phyloP scores from a whole-genome alignment of 257 asterid species.

The Nicotiana sylvestris region DNA sequence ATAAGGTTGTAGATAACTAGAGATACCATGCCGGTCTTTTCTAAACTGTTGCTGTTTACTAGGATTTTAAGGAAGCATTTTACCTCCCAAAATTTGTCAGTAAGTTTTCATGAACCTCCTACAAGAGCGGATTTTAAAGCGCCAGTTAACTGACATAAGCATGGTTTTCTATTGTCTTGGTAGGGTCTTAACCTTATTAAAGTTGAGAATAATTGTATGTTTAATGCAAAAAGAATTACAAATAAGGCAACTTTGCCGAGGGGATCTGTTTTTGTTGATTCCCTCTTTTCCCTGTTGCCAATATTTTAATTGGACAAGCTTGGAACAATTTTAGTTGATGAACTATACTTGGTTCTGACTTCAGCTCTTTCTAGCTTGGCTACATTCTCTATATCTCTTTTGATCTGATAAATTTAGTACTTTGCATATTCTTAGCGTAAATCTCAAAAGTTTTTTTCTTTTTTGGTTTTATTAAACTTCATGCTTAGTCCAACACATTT shows the following conservation, averaged over 20 bases:
- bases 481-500: too few relatives aligned
- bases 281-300: not conserved
- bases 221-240: not conserved
- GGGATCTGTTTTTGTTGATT: not conserved
- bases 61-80: not conserved
- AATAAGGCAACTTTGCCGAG: constrained; percentile 1
- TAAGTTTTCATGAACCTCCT: not conserved
- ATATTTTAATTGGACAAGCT: not conserved
- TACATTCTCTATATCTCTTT: not conserved
- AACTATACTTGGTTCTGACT: not conserved
- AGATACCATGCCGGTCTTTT: too few relatives aligned
- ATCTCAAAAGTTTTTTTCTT: too few relatives aligned
- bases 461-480: too few relatives aligned
- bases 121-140: not conserved
- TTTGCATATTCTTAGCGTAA: too few relatives aligned
- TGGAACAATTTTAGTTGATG: not conserved
- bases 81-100: not conserved
- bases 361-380: not conserved
- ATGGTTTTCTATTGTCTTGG: not conserved
- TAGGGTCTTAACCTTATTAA: not conserved
- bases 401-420: not conserved
- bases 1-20: too few relatives aligned
- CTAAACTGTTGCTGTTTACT: too few relatives aligned
- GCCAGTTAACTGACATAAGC: not conserved
- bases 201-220: not conserved